Evolutionary conservation across 2,329 filamentous ascomycete genomes (phyloP).

Genomic region (Cladophialophora psammophila): DNA sequence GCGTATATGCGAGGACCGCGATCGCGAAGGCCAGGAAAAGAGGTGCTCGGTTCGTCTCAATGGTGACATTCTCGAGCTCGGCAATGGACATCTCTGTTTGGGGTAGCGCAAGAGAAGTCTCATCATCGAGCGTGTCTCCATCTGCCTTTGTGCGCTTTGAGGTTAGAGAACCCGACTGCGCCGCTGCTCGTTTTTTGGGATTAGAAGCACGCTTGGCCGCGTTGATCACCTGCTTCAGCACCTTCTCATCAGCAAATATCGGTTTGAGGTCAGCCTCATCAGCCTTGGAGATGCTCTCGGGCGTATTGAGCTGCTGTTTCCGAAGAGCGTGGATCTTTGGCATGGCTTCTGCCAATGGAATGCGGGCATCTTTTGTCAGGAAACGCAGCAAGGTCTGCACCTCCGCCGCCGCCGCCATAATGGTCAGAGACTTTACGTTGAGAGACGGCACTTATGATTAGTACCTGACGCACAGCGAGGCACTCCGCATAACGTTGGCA

Average conservation of each 20-base stretch:
- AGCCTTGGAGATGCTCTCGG: constrained; percentile 59
- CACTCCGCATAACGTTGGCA: background rate
- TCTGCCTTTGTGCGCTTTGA: constrained; percentile 31
- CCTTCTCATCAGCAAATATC: constrained; percentile 60
- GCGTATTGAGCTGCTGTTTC: constrained; percentile 51
- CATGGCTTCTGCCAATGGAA: constrained; percentile 63
- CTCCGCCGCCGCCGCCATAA: constrained; percentile 41
- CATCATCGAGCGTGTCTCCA: constrained; percentile 45
- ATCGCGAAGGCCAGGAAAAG: constrained; percentile 82
- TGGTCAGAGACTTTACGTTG: background rate
- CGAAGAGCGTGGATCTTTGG: constrained; percentile 63
- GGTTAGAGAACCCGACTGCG: constrained; percentile 45
- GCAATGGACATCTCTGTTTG: constrained; percentile 45
- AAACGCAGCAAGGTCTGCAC: constrained; percentile 63
- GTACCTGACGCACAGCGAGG: background rate
- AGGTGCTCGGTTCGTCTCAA: constrained; percentile 82
- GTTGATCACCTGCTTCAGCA: constrained; percentile 63
- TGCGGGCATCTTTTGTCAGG: constrained; percentile 63
- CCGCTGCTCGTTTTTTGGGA: constrained; percentile 60
- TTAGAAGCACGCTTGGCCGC: constrained; percentile 62
- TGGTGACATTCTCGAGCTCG: constrained; percentile 62
- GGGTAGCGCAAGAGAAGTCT: constrained; percentile 48
- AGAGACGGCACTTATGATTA: background rate
- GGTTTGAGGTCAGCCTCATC: constrained; percentile 53
- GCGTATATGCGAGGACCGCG: constrained; percentile 76